Evolutionary conservation across 1,139 yeast species (phyloP).

Genomic region (Diutina sp.): DNA sequence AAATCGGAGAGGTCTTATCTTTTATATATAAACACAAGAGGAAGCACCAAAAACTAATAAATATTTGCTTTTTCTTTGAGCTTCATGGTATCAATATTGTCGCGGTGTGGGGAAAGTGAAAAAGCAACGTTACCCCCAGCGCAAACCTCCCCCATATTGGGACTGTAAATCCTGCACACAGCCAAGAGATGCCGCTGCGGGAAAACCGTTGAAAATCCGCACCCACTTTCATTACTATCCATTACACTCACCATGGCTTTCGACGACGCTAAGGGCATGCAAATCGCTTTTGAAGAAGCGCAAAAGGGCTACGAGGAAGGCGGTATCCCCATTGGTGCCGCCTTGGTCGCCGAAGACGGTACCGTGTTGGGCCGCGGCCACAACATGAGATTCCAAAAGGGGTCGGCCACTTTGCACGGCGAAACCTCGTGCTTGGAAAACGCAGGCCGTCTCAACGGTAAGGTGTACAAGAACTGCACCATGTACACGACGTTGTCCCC

Average conservation of each 20-base stretch:
- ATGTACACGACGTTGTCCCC: conserved; percentile 90
- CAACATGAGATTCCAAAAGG: conserved; percentile 75
- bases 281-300: conserved; percentile 67
- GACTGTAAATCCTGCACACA: neutral
- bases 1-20: too few species aligned
- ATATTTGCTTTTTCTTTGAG: too few species aligned
- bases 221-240: neutral
- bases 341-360: conserved; percentile 66
- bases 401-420: conserved; percentile 76
- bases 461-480: conserved; percentile 54
- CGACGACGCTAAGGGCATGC: conserved; percentile 54
- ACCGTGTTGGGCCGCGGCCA: conserved; percentile 77
- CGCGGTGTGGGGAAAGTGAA: neutral
- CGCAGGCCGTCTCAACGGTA: conserved; percentile 74
- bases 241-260: conserved; percentile 23
- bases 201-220: neutral
- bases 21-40: too few species aligned
- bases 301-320: conserved; percentile 57
- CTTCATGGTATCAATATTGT: neutral
- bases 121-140: neutral
- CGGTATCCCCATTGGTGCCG: conserved; percentile 86
- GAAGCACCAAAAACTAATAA: too few species aligned
- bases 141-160: neutral
- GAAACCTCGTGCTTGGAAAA: conserved; percentile 82
- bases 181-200: neutral